Evolutionary conservation across 2,329 filamentous ascomycete genomes (phyloP), one percentile per base, ranked within the genome.

Genomic region (Fusarium lyarnte): DNA sequence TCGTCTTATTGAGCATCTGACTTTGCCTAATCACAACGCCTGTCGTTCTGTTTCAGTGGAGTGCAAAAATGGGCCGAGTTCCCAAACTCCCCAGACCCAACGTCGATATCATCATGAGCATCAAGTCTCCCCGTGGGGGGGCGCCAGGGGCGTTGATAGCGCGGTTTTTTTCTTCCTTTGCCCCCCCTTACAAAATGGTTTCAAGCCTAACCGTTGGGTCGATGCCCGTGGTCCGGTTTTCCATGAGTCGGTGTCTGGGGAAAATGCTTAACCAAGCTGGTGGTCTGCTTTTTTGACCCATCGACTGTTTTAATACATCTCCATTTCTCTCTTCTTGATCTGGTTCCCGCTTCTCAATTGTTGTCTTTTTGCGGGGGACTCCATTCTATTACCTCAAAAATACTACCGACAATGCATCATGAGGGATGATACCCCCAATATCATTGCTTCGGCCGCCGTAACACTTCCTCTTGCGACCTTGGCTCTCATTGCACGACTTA

Each of bases 351-450:
- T 66, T 53, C 19, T 57, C 47, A 51, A 35, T 23, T 33, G 14
- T 23, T 23, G 54, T 43, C 38, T 45, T 55, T 51, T 54, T 45
- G 49, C 13, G 46, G 62, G 66, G 54, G 51, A 42, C 29, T 33
- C 38, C 43, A 45, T 41, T 58, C 10, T 49, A 38, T 39, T 19
- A 51, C 39, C 41, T 42, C 25, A 43, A 8, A 14, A 33, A 68
- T 39, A 51, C 53, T 38, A 54, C 49, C 35, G 58, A 70, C 52
- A 35, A 73, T 73, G 70, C 71, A 74, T 74, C 70, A 73, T 73
- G 70, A 72, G 52, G 67, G 47, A 73, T 74, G 67, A 74, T 43
- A 73, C 62, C 70, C 70, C 70, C 55, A 68, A 72, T 41, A 73
- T 74, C 64, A 75, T 76, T 69, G 72, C 63, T 49, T 53, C 74